Percentiles rank a stretch among this genome's conserved stretches.
Evolutionary conservation across 78 protist species (phyloP).

Genomic region (Cavenderia fasciculata): DNA sequence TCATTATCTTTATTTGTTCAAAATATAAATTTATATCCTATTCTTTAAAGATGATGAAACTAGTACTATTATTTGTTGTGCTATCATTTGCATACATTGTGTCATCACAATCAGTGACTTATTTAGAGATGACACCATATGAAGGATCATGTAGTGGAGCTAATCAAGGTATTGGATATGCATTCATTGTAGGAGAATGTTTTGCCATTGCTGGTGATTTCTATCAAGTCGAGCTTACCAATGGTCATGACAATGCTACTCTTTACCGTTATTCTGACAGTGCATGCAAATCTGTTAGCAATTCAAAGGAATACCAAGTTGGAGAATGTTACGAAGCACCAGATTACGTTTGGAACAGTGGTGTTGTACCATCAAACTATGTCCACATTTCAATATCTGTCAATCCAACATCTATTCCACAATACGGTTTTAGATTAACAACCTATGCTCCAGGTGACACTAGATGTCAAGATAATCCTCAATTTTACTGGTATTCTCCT

Average conservation of each 20-base stretch:
- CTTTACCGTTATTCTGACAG: background rate
- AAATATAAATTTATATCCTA: no score
- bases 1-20: no score
- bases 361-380: background rate
- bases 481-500: background rate
- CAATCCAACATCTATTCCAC: background rate
- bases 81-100: no score
- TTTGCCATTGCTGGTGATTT: background rate
- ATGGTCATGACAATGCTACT: background rate
- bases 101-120: constrained; percentile 1
- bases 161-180: background rate
- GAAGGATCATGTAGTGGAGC: background rate
- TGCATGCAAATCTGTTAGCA: background rate
- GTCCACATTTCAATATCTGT: background rate
- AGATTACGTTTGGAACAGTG: background rate
- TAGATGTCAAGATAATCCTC: background rate
- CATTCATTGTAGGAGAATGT: background rate
- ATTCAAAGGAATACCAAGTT: background rate
- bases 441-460: constrained; percentile 13
- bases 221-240: background rate
- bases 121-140: constrained; percentile 2
- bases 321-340: background rate
- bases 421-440: background rate
- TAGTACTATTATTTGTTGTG: no score
- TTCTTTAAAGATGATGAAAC: no score